Percentiles rank a stretch among this genome's conserved stretches.
These are phyloP conservation scores for Cladophialophora yegresii DNA, from an alignment of 2,329 filamentous ascomycete species.

Conservation along the genomic window DNA sequence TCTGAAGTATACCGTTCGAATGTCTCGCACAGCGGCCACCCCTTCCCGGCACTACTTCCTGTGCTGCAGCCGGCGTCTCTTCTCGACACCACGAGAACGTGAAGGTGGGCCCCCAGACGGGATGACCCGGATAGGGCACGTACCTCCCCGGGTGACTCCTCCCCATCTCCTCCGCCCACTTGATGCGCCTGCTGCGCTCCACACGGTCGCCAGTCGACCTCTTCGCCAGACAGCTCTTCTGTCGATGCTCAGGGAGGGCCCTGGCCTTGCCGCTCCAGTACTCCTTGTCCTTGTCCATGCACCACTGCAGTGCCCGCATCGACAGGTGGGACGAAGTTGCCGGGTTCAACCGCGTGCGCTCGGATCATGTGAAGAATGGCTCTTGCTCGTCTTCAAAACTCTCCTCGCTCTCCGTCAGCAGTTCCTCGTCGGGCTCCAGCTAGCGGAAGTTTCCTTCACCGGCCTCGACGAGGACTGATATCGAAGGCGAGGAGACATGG, in stretches of 20 bases:
- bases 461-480: neutral
- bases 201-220: neutral
- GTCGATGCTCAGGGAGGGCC: neutral
- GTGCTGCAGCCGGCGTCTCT: neutral
- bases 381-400: constrained; percentile 2
- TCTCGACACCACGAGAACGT: neutral
- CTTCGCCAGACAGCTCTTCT: neutral
- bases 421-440: neutral
- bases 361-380: neutral
- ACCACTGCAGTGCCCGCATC: neutral
- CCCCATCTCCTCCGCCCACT: constrained; percentile 2
- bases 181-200: neutral
- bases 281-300: constrained; percentile 5
- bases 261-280: neutral
- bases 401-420: neutral
- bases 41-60: neutral
- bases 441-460: neutral
- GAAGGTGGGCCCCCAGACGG: neutral
- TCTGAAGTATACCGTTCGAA: neutral
- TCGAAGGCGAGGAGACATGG: neutral
- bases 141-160: neutral
- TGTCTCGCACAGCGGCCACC: neutral
- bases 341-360: neutral
- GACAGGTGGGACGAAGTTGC: neutral
- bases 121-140: neutral